phyloP scores from a whole-genome alignment of 345 rosid genomes.

The Trapa incisa region DNA sequence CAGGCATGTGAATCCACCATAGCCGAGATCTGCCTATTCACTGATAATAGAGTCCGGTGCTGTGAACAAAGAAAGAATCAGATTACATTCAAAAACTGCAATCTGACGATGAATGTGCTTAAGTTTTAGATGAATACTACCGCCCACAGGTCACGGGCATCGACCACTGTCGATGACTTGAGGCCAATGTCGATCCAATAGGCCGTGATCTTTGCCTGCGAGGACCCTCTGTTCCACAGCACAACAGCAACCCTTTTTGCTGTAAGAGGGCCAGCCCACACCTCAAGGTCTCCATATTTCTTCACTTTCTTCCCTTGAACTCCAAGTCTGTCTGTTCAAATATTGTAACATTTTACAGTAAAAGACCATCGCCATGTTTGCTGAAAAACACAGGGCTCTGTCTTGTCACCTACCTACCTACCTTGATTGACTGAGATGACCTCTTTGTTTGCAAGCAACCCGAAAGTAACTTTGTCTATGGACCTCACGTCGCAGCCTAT shows the following conservation, averaged over 20 bases:
- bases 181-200: slow-evolving; percentile 61
- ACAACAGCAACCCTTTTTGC: slow-evolving; percentile 42
- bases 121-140: slow-evolving; percentile 13
- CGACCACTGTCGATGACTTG: slow-evolving; percentile 25
- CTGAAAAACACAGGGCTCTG: not conserved
- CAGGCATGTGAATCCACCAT: slow-evolving; percentile 27
- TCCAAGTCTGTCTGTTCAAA: slow-evolving; percentile 45
- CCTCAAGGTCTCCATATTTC: slow-evolving; percentile 51
- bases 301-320: slow-evolving; percentile 75
- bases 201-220: slow-evolving; percentile 32
- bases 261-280: slow-evolving; percentile 71
- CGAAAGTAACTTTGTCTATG: slow-evolving; percentile 42
- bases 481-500: slow-evolving; percentile 74
- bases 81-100: not conserved
- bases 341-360: not conserved
- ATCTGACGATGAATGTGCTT: not conserved
- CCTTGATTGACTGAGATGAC: slow-evolving; percentile 86
- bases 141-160: slow-evolving; percentile 70
- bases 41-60: slow-evolving; percentile 10
- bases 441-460: slow-evolving; percentile 56
- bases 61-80: not conserved
- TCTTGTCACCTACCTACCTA: slow-evolving; percentile 1
- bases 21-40: slow-evolving; percentile 11
- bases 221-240: slow-evolving; percentile 44
- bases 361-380: not conserved